phyloP scores from a whole-genome alignment of 305 asterid species.

The Fraxinus sp. region DNA sequence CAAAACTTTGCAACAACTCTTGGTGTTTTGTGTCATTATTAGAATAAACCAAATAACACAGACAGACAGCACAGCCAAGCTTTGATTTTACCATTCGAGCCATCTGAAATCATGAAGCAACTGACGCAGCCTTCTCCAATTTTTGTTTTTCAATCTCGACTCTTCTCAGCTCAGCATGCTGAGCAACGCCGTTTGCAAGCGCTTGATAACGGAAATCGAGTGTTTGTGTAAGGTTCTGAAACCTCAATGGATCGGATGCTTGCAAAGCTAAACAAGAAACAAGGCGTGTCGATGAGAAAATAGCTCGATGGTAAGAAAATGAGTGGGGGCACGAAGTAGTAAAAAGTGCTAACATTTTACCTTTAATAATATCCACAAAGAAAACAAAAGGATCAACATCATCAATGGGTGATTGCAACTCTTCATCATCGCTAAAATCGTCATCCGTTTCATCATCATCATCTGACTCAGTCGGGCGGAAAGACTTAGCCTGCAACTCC shows the following conservation, averaged over 20 bases:
- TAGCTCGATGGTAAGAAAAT: not conserved
- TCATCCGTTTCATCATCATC: constrained; percentile 75
- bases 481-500: constrained; percentile 72
- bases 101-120: constrained; percentile 43
- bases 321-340: not conserved
- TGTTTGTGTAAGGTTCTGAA: constrained; percentile 77
- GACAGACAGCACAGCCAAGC: constrained; percentile 22
- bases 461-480: constrained; percentile 57
- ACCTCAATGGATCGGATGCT: constrained; percentile 80
- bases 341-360: constrained; percentile 34
- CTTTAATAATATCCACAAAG: constrained; percentile 87
- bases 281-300: constrained; percentile 1
- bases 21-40: constrained; percentile 33
- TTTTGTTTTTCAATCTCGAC: constrained; percentile 77
- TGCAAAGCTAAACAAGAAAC: constrained; percentile 56
- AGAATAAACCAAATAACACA: constrained; percentile 37
- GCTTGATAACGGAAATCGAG: constrained; percentile 89
- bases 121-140: constrained; percentile 59
- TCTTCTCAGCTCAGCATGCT: constrained; percentile 87
- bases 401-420: constrained; percentile 91
- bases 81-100: constrained; percentile 15
- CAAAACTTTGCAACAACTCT: constrained; percentile 22
- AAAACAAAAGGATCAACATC: constrained; percentile 93
- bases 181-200: constrained; percentile 91
- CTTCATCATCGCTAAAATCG: constrained; percentile 93